Conservation (phyloP, 2,329 filamentous ascomycete genomes). For the Aspergillus vadensis region DNA sequence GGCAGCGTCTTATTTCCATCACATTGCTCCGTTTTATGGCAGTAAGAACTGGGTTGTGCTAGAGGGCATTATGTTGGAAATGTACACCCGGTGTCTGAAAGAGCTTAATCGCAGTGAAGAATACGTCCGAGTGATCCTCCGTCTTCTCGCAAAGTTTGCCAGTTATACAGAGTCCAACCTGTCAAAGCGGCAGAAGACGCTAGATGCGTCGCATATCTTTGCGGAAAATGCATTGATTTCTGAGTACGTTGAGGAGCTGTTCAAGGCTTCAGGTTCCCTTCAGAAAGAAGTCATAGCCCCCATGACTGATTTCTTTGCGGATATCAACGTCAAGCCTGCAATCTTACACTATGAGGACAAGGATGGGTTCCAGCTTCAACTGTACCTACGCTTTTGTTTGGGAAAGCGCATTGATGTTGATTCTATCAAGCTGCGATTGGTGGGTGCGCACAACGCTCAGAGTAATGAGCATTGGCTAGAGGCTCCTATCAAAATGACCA, state of each 20-base stretch:
- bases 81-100: slow-evolving; percentile 82
- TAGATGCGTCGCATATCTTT: slow-evolving; percentile 35
- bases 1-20: slow-evolving; percentile 76
- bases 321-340: slow-evolving; percentile 66
- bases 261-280: slow-evolving; percentile 52
- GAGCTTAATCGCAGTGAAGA: slow-evolving; percentile 75
- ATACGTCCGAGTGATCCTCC: slow-evolving; percentile 74
- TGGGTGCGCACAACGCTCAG: slow-evolving; percentile 50
- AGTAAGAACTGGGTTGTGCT: slow-evolving; percentile 75
- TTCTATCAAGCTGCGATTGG: slow-evolving; percentile 64
- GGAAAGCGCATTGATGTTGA: slow-evolving; percentile 70
- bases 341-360: slow-evolving; percentile 69
- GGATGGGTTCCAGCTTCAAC: slow-evolving; percentile 72
- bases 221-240: slow-evolving; percentile 35
- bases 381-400: slow-evolving; percentile 72
- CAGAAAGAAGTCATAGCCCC: slow-evolving; percentile 67
- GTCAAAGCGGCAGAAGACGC: slow-evolving; percentile 32
- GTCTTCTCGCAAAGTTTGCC: slow-evolving; percentile 55
- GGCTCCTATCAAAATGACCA: slow-evolving; percentile 45
- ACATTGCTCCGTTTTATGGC: slow-evolving; percentile 76
- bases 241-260: slow-evolving; percentile 44
- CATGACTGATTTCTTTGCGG: slow-evolving; percentile 72
- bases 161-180: slow-evolving; percentile 35
- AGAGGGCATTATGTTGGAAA: slow-evolving; percentile 79
- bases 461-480: slow-evolving; percentile 69